These are phyloP conservation scores for Corylus avellana DNA, from an alignment of 306 rosid species.

Conservation along the genomic window DNA sequence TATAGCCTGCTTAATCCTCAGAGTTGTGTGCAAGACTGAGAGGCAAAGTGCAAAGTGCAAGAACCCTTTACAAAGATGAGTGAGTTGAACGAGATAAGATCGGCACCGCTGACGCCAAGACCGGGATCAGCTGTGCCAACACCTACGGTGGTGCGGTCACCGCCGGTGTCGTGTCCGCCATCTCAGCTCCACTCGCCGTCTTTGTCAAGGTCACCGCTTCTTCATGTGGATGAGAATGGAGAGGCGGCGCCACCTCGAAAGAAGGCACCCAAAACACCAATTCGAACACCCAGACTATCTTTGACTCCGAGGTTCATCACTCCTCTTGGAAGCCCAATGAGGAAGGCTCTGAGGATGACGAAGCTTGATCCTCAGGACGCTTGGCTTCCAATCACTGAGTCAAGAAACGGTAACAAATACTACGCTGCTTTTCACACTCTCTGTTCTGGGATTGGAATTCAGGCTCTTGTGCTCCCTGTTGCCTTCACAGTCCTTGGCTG, in stretches of 20 bases:
- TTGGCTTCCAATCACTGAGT: constrained; percentile 73
- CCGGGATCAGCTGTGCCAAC: constrained; percentile 37
- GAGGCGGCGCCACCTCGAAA: constrained; percentile 22
- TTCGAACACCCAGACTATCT: constrained; percentile 33
- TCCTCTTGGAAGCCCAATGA: constrained; percentile 49
- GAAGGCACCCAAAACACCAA: constrained; percentile 58
- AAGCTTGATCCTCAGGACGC: constrained; percentile 65
- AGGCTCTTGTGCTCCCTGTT: constrained; percentile 65
- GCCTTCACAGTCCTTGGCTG: constrained; percentile 69
- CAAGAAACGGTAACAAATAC: constrained; percentile 58
- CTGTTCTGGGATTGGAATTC: constrained; percentile 67
- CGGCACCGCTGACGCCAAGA: constrained; percentile 71
- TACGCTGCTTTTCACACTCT: constrained; percentile 64
- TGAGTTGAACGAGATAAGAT: constrained; percentile 54
- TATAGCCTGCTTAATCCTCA: background rate
- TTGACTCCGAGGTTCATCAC: constrained; percentile 51
- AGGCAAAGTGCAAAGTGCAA: constrained; percentile 2
- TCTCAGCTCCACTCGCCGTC: constrained; percentile 60
- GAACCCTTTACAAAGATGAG: constrained; percentile 27
- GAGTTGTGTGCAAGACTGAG: constrained; percentile 10
- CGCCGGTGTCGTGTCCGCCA: constrained; percentile 67
- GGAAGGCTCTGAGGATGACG: constrained; percentile 44
- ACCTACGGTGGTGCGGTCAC: constrained; percentile 25
- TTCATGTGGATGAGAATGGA: constrained; percentile 25
- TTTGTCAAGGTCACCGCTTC: constrained; percentile 51